Evolutionary conservation across 208 protist genomes (phyloP).

Genomic region (Endotrypanum monterogeii): DNA sequence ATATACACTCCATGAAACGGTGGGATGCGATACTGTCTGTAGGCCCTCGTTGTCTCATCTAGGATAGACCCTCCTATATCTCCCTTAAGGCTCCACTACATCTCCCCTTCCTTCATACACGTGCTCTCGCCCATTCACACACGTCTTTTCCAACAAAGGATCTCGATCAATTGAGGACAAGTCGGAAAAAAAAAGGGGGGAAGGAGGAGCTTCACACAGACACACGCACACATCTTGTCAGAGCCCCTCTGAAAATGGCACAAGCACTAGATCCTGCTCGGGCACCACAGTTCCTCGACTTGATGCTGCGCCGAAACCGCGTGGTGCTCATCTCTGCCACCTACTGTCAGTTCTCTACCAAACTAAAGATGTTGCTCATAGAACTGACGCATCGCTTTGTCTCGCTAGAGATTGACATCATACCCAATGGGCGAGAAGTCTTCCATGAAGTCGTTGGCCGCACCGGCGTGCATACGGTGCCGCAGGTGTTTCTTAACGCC

Average conservation of each 20-base stretch:
- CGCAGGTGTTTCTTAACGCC: conserved; percentile 82
- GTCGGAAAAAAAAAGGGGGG: no score
- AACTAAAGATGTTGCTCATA: conserved; percentile 84
- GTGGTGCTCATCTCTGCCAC: conserved; percentile 87
- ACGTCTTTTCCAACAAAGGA: not conserved
- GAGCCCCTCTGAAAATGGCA: conserved; percentile 33
- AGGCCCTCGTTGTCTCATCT: not conserved
- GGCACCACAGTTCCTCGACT: conserved; percentile 81
- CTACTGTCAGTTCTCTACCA: conserved; percentile 88
- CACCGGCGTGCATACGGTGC: conserved; percentile 79
- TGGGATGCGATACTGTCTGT: not conserved
- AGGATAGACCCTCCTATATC: no score
- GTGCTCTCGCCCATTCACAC: not conserved
- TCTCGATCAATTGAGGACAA: not conserved
- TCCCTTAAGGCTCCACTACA: no score
- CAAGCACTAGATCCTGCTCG: conserved; percentile 55
- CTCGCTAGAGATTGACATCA: conserved; percentile 88
- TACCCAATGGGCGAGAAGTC: conserved; percentile 83
- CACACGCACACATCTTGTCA: not conserved
- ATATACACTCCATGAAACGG: not conserved
- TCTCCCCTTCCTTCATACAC: not conserved
- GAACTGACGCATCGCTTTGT: conserved; percentile 84
- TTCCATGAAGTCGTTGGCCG: conserved; percentile 77
- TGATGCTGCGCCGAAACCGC: conserved; percentile 73
- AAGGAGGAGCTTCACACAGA: not conserved